Base-by-base conservation (phyloP, 352 stramenopile species). In the Ochromonadaceae sp. region DNA sequence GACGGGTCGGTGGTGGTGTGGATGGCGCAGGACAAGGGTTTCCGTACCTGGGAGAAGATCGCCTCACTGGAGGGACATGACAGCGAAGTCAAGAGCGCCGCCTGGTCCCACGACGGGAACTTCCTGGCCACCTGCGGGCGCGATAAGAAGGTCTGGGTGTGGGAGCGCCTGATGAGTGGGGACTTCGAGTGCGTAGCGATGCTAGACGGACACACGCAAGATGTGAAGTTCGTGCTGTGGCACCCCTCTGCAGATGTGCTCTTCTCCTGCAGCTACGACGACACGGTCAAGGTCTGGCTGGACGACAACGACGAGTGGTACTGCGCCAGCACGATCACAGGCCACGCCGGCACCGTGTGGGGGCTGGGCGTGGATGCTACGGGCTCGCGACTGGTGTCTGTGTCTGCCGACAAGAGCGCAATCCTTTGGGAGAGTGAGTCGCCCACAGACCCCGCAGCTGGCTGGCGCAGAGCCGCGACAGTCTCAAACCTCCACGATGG, bases 121-220 rank as follows among this genome's bases (percentile, higher is more conserved):
- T 84, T 95, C 43, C 71, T 98, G 31, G 93, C 93, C n/a, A 98
- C 87, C 7, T 97, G 90, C 74, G 92, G 90, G 46, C 79, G 92
- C n/a, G 92, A 98, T 76, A 98, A 98, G 74, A 95, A 82, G 67
- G 83, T 98, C 48, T 98, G 92, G 92, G 88, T 98, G 70, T 98
- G 90, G 90, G 91, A 98, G 70, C 90, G 72, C 40, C 77, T 78
- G 1, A 25, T 12, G 40, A 30, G 14, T 28, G 90, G 83, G 41
- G 89, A 96, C 67, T 98, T 96, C 74, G 92, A 98, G 79, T 98
- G 91, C 74, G 77, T 97, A 31, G 90, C 87, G 10, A 90, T 98
- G 41, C 76, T 98, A 17, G 85, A 95, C 67, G 90, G 86, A 31
- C 92, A 98, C 75, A 84, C 85, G 57, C 88, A 92, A 65, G 91